These are phyloP conservation scores for Luzula sylvatica DNA, from an alignment of 176 grass and related monocot genomes.

Conservation along the genomic window DNA sequence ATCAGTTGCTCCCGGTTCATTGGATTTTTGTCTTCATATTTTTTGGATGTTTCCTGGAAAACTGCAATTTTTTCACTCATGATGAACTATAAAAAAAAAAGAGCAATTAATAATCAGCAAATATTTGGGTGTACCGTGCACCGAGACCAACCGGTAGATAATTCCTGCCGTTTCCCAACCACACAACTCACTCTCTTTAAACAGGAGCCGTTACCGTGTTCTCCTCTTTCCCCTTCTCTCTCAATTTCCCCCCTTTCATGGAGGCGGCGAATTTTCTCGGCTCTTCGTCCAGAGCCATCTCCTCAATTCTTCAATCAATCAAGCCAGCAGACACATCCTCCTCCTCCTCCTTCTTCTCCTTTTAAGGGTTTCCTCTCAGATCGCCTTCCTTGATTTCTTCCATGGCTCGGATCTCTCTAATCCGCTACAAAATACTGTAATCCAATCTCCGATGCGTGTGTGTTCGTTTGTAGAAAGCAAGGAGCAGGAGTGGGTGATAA, in stretches of 20 bases:
- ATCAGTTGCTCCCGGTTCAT: background rate
- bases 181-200: conserved; percentile 24
- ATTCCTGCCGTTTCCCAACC: conserved; percentile 4
- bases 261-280: background rate
- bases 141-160: background rate
- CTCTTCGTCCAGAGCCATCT: conserved; percentile 9
- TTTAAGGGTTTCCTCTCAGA: conserved; percentile 8
- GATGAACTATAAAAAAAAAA: background rate
- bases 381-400: conserved; percentile 1
- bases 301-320: background rate
- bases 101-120: background rate
- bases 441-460: conserved; percentile 6
- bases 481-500: conserved; percentile 15
- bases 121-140: background rate
- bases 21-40: too few species aligned
- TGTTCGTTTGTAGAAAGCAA: background rate
- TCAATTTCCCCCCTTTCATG: conserved; percentile 20
- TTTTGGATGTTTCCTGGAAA: too few species aligned
- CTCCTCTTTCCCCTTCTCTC: conserved; percentile 23
- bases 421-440: conserved; percentile 12
- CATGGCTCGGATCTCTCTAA: conserved; percentile 7
- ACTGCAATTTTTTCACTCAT: too few species aligned
- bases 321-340: background rate
- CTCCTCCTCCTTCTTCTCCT: background rate
- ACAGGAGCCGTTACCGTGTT: conserved; percentile 16